Evolutionary conservation across 1,284 basidiomycete species (phyloP).

Genomic region (Papiliotrema fonsecae): DNA sequence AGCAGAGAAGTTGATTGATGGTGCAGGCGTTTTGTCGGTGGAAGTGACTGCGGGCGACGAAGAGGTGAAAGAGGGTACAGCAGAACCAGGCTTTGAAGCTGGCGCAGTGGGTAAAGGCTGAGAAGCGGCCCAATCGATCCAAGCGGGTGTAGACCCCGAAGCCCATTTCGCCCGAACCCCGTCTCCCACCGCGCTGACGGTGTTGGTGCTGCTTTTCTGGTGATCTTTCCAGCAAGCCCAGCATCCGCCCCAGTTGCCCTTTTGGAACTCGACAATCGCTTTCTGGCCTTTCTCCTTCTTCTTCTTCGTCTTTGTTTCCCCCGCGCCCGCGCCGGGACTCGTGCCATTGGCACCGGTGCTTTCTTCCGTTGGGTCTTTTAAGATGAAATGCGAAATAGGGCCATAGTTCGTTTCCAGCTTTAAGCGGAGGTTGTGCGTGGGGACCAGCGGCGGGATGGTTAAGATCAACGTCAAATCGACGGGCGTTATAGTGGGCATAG

Average conservation of each 20-base stretch:
- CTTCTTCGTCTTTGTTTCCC: conserved; percentile 42
- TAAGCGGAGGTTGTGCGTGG: conserved; percentile 18
- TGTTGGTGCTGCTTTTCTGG: conserved; percentile 49
- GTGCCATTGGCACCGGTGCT: conserved; percentile 1
- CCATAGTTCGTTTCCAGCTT: conserved; percentile 32
- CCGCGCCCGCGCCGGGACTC: no score
- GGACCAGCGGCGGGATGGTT: conserved; percentile 29
- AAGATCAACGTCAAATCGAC: conserved; percentile 39
- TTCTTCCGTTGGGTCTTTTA: conserved; percentile 20
- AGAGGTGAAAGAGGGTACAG: not conserved
- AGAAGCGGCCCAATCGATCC: conserved; percentile 58
- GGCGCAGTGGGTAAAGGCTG: conserved; percentile 27
- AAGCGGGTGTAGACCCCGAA: conserved; percentile 63
- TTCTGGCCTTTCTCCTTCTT: conserved; percentile 49
- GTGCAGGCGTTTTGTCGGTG: no score
- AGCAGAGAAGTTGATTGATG: not conserved
- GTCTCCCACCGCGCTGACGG: conserved; percentile 53
- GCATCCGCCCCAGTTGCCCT: conserved; percentile 50
- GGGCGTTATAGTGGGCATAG: conserved; percentile 32
- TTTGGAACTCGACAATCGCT: conserved; percentile 45
- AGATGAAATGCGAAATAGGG: conserved; percentile 31
- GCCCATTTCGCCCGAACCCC: conserved; percentile 65
- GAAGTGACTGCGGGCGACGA: not conserved
- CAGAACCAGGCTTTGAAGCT: not conserved
- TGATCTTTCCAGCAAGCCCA: conserved; percentile 44